Evolutionary conservation across 1,139 yeast species (phyloP).

Genomic region (Meyerozyma sp.): DNA sequence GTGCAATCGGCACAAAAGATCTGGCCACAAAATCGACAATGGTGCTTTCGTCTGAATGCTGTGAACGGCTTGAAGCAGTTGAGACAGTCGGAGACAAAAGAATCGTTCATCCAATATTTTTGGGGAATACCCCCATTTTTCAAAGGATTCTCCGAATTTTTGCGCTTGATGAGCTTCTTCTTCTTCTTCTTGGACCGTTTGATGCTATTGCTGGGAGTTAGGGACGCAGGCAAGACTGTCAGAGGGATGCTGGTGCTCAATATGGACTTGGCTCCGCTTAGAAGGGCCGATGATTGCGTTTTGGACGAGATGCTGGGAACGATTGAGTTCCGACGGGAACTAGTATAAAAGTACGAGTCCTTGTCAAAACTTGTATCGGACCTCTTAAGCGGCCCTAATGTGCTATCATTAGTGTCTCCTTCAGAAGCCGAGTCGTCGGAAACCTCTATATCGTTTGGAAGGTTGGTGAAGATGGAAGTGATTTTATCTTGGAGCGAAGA

Average conservation of each 20-base stretch:
- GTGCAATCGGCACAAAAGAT: slow-evolving; percentile 92
- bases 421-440: slow-evolving; percentile 47
- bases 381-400: background rate
- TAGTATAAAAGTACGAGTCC: background rate
- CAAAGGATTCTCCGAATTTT: slow-evolving; percentile 41
- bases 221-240: slow-evolving; percentile 25
- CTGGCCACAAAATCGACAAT: slow-evolving; percentile 93
- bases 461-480: slow-evolving; percentile 38
- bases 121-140: slow-evolving; percentile 50
- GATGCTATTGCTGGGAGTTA: slow-evolving; percentile 21
- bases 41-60: slow-evolving; percentile 84
- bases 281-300: slow-evolving; percentile 34
- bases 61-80: slow-evolving; percentile 70
- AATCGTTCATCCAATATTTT: slow-evolving; percentile 91
- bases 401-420: slow-evolving; percentile 22
- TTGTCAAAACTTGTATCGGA: slow-evolving; percentile 8
- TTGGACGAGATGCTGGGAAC: slow-evolving; percentile 14
- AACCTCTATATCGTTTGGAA: slow-evolving; percentile 45
- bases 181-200: slow-evolving; percentile 11
- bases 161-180: slow-evolving; percentile 27
- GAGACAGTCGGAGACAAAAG: slow-evolving; percentile 76
- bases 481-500: slow-evolving; percentile 19
- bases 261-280: slow-evolving; percentile 37
- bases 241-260: slow-evolving; percentile 24
- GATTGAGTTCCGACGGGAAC: slow-evolving; percentile 2